Base-by-base conservation (phyloP, 2,329 filamentous ascomycete genomes). In the Botryotinia globosa region DNA sequence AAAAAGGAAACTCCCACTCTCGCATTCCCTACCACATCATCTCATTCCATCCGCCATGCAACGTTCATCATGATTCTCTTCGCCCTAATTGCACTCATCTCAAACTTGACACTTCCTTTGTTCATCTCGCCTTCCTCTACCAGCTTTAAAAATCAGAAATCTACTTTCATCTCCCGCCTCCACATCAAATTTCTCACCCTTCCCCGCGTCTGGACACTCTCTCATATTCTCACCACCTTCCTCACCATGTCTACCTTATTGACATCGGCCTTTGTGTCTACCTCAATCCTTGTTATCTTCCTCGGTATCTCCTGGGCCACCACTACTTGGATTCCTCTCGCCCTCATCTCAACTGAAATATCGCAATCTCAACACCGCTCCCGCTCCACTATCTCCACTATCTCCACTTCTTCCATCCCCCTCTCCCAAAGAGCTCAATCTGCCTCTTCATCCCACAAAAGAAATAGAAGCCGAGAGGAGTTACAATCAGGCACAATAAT, bases 261-360 rank as follows among this genome's bases (percentile, higher is more conserved):
- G 20, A 59, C 58, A 12, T 16, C 48, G 14, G n/a, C 32, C 6
- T 72, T 69, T 66, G 4, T 39, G 44, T 10, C 58, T 1, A 72
- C 72, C 20, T 63, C 62, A 16, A 58, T 64, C 20, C 62, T 72
- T 9, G 39, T 73, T 44, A 34, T 61, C 12, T 37, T 74, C 18
- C 34, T 74, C 10, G 73, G 73, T 12, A 65, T 74, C 32, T 59
- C 64, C 14, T 74, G 73, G 73, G 73, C 73, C 10, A 61, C 61
- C 12, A 67, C 65, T 4, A 39, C 48, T 4, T 74, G 73, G 73
- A 69, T 69, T 12, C 73, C 73, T n/a, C 48, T 67, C n/a, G 66
- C 73, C 16, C 48, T 74, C 6, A 70, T 74, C 18, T 66, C 65
- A 4, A 39, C 61, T 20, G 65, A 74, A 61, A 74, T 73, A 5